phyloP scores from a whole-genome alignment of 139 green algal species.

The Haematococcus sp. region DNA sequence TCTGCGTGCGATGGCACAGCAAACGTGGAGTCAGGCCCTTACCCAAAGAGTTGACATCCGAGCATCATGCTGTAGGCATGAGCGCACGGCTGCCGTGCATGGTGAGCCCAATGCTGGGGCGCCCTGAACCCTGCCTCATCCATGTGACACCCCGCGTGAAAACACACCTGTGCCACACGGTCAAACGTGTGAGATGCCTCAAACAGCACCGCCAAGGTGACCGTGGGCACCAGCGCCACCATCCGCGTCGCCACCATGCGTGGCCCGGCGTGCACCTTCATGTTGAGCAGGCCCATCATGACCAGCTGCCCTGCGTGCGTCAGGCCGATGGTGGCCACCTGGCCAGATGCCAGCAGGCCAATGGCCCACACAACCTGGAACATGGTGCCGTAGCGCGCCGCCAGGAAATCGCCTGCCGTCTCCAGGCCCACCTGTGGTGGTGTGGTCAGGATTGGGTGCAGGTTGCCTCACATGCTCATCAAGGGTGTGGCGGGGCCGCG shows the following conservation, averaged over 20 bases:
- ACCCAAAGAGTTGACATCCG: too few species aligned
- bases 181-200: constrained; percentile 54
- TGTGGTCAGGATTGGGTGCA: too few species aligned
- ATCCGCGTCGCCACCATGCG: constrained; percentile 44
- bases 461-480: too few species aligned
- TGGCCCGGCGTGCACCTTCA: constrained; percentile 36
- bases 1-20: too few species aligned
- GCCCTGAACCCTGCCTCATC: too few species aligned
- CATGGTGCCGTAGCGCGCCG: constrained; percentile 32
- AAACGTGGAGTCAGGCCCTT: too few species aligned
- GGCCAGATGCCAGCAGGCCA: constrained; percentile 53
- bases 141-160: too few species aligned
- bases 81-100: too few species aligned
- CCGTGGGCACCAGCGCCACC: constrained; percentile 48
- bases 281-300: constrained; percentile 64
- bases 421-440: constrained; percentile 56
- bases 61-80: too few species aligned
- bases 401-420: constrained; percentile 51
- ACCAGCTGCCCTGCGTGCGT: constrained; percentile 70
- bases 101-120: too few species aligned
- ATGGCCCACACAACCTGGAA: constrained; percentile 44
- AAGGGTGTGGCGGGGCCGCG: too few species aligned
- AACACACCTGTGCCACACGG: constrained; percentile 33
- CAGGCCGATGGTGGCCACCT: constrained; percentile 59
- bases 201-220: constrained; percentile 33